Evolutionary conservation across 2,329 filamentous ascomycete species (phyloP), one percentile per base, ranked within the genome.

Genomic region (Aspergillus sp.): DNA sequence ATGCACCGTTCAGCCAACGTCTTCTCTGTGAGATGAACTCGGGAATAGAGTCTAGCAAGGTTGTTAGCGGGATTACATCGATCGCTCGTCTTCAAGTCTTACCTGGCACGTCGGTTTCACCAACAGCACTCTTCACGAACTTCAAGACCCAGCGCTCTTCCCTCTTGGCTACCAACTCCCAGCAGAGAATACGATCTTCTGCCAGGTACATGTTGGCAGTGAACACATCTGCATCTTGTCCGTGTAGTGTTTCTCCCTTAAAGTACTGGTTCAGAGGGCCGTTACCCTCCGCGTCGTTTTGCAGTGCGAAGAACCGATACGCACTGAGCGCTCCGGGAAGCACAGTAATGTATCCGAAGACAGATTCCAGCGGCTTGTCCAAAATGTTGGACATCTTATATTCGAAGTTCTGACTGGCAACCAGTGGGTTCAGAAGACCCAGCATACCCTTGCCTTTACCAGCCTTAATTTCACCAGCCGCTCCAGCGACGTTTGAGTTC

Each of bases 331-430:
- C 95, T 77, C 95, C 96, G 0, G 95, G 96, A 65, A 99, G 81
- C 68, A 99, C 95, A 5, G 94, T 98, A 68, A 99, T 99, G 74
- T 98, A 99, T 2, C 95, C 95, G 75, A 99, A 99, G 0, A 96
- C 94, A 0, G 92, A 96, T 75, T 99, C 95, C 2, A 99, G 82
- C 0, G 95, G 95, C 77, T 99, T 99, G 75, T 99, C 95, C 25
- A 99, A 83, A 70, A 99, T 99, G 70, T 99, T 99, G 42, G 92
- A 96, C 92, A 99, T 97, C 78, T 99, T 99, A 82, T 99, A 99
- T 81, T 99, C 95, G 68, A 99, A 99, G 75, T 99, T 99, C 71
- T 99, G 95, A 49, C 92, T 96, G 0, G 95, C 95, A 15, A 99
- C 94, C 5, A 99, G 83, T 0, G 95, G 95, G 70, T 99, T 99